Percentiles rank a stretch among this genome's conserved stretches.
Evolutionary conservation across 1,139 yeast genomes (phyloP).

Genomic region (Geotrichum australiense): DNA sequence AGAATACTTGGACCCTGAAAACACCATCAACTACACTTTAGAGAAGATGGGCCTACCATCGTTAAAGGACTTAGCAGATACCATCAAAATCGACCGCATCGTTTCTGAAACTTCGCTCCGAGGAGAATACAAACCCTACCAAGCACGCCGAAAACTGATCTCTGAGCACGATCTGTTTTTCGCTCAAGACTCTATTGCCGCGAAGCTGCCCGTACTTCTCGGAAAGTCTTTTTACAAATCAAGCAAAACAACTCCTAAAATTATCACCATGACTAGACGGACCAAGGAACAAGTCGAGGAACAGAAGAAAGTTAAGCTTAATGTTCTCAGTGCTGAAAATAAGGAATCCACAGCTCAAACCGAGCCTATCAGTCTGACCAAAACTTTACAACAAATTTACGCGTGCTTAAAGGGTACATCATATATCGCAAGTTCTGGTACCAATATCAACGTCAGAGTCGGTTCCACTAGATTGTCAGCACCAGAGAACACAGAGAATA

Average conservation of each 20-base stretch:
- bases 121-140: slow-evolving; percentile 40
- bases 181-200: slow-evolving; percentile 60
- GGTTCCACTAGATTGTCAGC: slow-evolving; percentile 47
- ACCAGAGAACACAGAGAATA: slow-evolving; percentile 44
- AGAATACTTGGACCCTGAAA: slow-evolving; percentile 7
- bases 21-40: slow-evolving; percentile 9
- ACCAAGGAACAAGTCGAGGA: slow-evolving; percentile 12
- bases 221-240: slow-evolving; percentile 71
- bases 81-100: slow-evolving; percentile 27
- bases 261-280: slow-evolving; percentile 12
- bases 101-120: slow-evolving; percentile 39
- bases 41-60: slow-evolving; percentile 10
- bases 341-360: slow-evolving; percentile 37
- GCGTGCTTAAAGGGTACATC: slow-evolving; percentile 54
- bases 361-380: slow-evolving; percentile 38
- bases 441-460: slow-evolving; percentile 55
- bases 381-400: slow-evolving; percentile 45
- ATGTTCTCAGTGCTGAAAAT: slow-evolving; percentile 26
- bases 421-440: slow-evolving; percentile 69
- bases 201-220: slow-evolving; percentile 71
- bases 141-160: slow-evolving; percentile 37
- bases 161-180: slow-evolving; percentile 56
- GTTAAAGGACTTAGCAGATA: slow-evolving; percentile 13
- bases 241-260: slow-evolving; percentile 22
- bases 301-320: slow-evolving; percentile 19